Percentiles rank a stretch among this genome's conserved stretches.
phyloP scores from a whole-genome alignment of 2,329 filamentous ascomycete genomes.

The Fonsecaea pedrosoi region DNA sequence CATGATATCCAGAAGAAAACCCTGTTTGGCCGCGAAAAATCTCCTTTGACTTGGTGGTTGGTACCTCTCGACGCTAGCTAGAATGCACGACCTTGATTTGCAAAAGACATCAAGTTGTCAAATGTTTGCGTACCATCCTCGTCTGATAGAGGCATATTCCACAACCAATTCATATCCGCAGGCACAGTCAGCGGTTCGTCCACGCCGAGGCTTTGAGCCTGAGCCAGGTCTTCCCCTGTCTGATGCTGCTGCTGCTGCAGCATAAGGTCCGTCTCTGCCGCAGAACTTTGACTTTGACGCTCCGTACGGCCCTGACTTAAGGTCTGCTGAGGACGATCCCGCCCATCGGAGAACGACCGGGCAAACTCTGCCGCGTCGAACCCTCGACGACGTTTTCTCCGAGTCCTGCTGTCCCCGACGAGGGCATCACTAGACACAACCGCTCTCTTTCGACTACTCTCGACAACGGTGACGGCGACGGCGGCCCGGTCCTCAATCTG shows the following conservation, averaged over 20 bases:
- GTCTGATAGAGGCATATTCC: conserved; percentile 23
- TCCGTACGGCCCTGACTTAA: conserved; percentile 2
- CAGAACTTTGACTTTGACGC: not conserved
- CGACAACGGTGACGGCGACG: not conserved
- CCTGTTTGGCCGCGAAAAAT: not conserved
- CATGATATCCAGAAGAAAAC: not conserved
- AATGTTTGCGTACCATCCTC: conserved; percentile 25
- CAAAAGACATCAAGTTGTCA: conserved; percentile 30
- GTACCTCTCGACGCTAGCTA: not conserved
- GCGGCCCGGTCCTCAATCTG: conserved; percentile 13
- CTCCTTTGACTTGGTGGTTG: not conserved
- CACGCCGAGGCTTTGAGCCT: not conserved
- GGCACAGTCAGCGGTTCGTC: conserved; percentile 19
- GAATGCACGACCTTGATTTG: conserved; percentile 27
- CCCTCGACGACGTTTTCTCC: conserved; percentile 25
- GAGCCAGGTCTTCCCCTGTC: not conserved
- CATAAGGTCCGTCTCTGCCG: not conserved
- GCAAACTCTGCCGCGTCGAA: conserved; percentile 29
- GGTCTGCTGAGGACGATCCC: not conserved
- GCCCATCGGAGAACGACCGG: conserved; percentile 16
- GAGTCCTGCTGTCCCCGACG: not conserved
- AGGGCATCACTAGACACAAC: not conserved
- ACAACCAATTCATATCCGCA: conserved; percentile 26
- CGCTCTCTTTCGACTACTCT: conserved; percentile 19
- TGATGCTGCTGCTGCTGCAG: not conserved